Base-by-base conservation (phyloP, 2,329 filamentous ascomycete genomes). In the Fusarium haematococcum region DNA sequence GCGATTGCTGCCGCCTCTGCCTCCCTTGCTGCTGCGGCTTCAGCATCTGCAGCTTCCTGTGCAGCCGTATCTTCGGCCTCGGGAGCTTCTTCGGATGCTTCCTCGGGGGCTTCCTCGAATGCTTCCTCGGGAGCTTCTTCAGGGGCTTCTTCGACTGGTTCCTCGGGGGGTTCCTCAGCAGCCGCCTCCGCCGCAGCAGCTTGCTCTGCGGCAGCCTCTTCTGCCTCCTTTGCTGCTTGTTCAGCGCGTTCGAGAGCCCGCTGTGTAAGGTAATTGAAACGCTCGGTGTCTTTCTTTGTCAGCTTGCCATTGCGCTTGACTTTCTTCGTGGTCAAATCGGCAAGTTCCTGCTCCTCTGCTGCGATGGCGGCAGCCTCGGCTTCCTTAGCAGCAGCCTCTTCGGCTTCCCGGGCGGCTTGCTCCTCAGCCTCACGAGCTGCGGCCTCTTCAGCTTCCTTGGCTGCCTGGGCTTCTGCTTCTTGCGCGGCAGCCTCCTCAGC, bases 121-220 rank as follows among this genome's bases (percentile, higher is more conserved):
- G 62, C 27, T n/a, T 72, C 73, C 37, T 77, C 76, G 11, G 64
- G 65, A 18, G 71, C 65, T 20, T 72, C 73, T 33, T 77, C 77
- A 10, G 64, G 63, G 13, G 74, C 66, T 20, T 70, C 61, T 35
- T 74, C 68, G 1, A 39, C 56, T 32, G 69, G 54, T 62, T 75
- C 75, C 13, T 78, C 76, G 30, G 35, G 69, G n/a, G 41, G 35
- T 66, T 67, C 73, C n/a, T 35, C 64, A 30, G 65, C 75, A 35
- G 66, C 60, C 45, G 81, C 79, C 64, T 84, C 82, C 11, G 80
- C 79, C 59, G 81, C 79, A 13, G 52, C 27, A 23, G 76, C 77
- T 45, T 71, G 63, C 35, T 3, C 14, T 18, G 67, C 78, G 23
- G 77, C 79, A n/a, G 77, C 73, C 32, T 73, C 74, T 59, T 78